Conservation (phyloP, 345 rosid species). For the Geranium rotundifolium region DNA sequence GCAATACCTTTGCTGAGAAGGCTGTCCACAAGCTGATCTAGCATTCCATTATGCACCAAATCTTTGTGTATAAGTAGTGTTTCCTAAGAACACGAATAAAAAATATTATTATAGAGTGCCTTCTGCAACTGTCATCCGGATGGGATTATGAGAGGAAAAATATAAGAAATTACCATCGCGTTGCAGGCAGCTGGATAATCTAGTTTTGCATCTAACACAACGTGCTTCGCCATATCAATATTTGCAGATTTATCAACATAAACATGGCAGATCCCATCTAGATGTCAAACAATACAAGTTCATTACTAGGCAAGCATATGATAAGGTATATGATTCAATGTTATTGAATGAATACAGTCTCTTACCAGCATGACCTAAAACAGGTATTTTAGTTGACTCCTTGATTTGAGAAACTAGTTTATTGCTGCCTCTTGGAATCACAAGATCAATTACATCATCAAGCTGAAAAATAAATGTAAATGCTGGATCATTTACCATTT, state of each 20-base stretch:
- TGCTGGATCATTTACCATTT: background rate
- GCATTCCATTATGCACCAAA: constrained; percentile 46
- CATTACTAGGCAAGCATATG: background rate
- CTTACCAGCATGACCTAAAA: constrained; percentile 95
- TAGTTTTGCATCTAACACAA: constrained; percentile 78
- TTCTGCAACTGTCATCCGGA: background rate
- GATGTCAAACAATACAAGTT: constrained; percentile 7
- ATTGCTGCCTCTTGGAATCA: constrained; percentile 98
- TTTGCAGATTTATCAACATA: constrained; percentile 84
- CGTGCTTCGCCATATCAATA: constrained; percentile 64
- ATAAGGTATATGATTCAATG: too few species aligned
- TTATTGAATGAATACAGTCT: background rate
- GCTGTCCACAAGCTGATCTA: constrained; percentile 41
- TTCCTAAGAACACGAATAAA: constrained; percentile 40
- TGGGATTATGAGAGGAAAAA: background rate
- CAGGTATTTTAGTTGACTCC: constrained; percentile 88
- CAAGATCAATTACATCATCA: constrained; percentile 96
- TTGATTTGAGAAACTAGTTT: constrained; percentile 86
- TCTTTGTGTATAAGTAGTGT: constrained; percentile 93
- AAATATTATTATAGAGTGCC: background rate
- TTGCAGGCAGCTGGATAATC: constrained; percentile 99
- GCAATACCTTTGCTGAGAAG: constrained; percentile 57
- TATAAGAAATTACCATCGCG: constrained; percentile 57
- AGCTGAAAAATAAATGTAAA: constrained; percentile 47
- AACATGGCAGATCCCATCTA: constrained; percentile 98